Evolutionary conservation across 257 asterid genomes (phyloP), one percentile per base, ranked within the genome.

Genomic region (Ilex asprella): DNA sequence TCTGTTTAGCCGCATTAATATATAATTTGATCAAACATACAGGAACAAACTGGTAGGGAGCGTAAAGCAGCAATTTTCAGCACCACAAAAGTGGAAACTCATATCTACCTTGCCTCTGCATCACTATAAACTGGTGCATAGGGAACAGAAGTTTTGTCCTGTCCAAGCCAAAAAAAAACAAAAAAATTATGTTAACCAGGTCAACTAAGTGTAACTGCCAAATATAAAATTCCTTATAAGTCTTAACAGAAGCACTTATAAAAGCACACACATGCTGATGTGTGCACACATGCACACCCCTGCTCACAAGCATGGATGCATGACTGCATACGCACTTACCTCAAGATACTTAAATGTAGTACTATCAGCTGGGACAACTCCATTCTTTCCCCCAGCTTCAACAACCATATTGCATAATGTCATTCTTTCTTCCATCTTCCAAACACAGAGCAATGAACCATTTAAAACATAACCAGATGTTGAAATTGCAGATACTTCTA

Each of bases 341-440:
- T 93, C 83, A 31, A 93, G 97, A 78, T 87, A 93, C 69, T 89
- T 83, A 68, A 67, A 89, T 2, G 99, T 93, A 68, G 93, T 93
- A 71, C 76, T 76, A 75, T 89, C 97, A 55, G 97, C 97, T 67
- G 95, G 99, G 66, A 93, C 81, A 50, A 93, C 73, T 16, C 98
- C 98, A 69, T 91, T 91, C 79, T 91, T 91, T 43, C 95, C 98
- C 29, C 98, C 96, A 55, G 99, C 99, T 77, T 90, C 97, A 55
- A 93, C 86, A 56, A 87, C 99, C 97, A 93, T 93, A 78, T 80
- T 93, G 94, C 99, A 93, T 73, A 93, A 75, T 62, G 99, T 93
- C 97, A 93, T 87, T 77, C 99, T 84, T 79, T 93, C 99, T 79
- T 93, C 99, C 99, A 93, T 93, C 99, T 93, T 70, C 30, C 14